Base-by-base conservation (phyloP, 2,329 filamentous ascomycete species). In the Cladosporium halotolerans region DNA sequence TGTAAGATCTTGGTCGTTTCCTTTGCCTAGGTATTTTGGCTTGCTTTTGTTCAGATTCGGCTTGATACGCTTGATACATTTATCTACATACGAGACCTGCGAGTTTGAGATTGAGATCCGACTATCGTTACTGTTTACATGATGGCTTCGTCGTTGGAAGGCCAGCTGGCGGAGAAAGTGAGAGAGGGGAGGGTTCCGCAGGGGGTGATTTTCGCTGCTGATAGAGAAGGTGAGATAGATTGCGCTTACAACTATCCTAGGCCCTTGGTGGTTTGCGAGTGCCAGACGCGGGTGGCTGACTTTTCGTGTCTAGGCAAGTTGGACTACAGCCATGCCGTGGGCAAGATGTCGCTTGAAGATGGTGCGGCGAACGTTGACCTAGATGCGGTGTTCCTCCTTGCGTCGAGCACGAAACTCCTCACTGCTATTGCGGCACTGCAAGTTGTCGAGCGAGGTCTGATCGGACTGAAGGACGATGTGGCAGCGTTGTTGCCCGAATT, bases 351-450 rank as follows among this genome's bases (percentile, higher is more conserved):
- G 1, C 9, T 32, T 16, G 41, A 54, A 14, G 23, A 52, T 18
- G 52, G 45, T 14, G 47, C 43, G 5, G 53, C 61, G 4, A 58
- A 63, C 1, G 59, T 70, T 31, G 40, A 63, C 34, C 56, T 64
- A 19, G 62, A 69, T 43, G 63, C 62, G 4, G 50, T 66, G 7
- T 58, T 69, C 44, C 59, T 63, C 46, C 61, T 70, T 2, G 68
- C 68, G 16, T 69, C 66, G 4, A 58, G 60, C 38, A 75, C 72
- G 10, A 76, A 76, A 52, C 64, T 83, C 2, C 56, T 80, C 50
- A 73, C 79, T 2, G 72, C 73, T 1, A 73, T 83, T 48, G 75
- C 79, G 2, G 73, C 73, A 1, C 60, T 83, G n/a, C 77, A 81
- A 54, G 74, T 76, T 43, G 77, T 82, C 2, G 79, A 83, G 34